Base-by-base conservation (phyloP, 441 rosid genomes). In the Corymbia citriodora region DNA sequence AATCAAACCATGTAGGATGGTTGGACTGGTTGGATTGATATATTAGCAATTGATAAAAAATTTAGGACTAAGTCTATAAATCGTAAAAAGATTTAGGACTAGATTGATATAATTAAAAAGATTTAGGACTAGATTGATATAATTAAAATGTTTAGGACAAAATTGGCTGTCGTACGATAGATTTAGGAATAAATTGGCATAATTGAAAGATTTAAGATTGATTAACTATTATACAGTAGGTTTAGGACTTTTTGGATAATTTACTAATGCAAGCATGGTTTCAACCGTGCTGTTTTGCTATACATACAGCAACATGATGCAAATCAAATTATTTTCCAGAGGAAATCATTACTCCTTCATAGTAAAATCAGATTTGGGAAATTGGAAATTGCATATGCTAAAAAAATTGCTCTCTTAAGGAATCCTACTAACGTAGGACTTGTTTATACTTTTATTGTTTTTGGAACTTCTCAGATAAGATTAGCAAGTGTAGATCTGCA, bases 401-500 rank as follows among this genome's bases (percentile, higher is more conserved):
- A 21, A 40, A 1, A 79, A 2, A 12, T 79, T 40, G 85, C 17
- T 79, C 52, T 79, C n/a, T 63, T 7, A 23, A 11, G 18, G 52
- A 79, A 79, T 13, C 17, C 23, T 40, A 79, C 52, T 25, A 40
- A 68, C 65, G 6, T 87, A 79, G 7, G 52, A 59, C 86, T 65
- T 53, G 59, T 52, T 87, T 23, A 63, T 87, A 52, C 65, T 89
- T 86, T 55, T 89, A 89, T 57, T 82, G 16, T 54, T 33, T 53
- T 54, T 72, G 16, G 31, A 6, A 19, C 90, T 33, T 92, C 92
- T 90, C 96, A 98, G 99, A 53, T 98, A 92, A 95, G 93, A 90
- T 94, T 97, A 90, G 97, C 99, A 40, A 92, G 91, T 91, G 87
- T 96, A 87, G 99, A 98, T 93, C 93, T 98, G 95, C 98, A 97